Percentiles rank a stretch among this genome's conserved stretches.
phyloP scores from a whole-genome alignment of 192 early-diverging fungal genomes.

The Umbelopsis vinacea region DNA sequence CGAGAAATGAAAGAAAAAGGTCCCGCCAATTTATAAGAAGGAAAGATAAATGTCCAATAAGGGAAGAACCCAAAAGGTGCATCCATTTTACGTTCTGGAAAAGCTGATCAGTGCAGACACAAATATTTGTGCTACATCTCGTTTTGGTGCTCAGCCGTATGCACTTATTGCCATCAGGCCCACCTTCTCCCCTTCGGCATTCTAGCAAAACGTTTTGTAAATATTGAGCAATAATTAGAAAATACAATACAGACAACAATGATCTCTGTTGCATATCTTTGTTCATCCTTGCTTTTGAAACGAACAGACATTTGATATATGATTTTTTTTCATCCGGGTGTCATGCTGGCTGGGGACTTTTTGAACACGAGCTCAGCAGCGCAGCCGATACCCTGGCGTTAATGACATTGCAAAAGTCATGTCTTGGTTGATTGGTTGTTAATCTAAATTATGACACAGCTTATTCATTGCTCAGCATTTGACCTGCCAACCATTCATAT shows the following conservation, averaged over 20 bases:
- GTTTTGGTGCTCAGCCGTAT: slow-evolving; percentile 16
- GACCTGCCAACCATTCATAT: neutral
- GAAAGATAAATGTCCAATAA: neutral
- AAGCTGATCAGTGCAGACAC: slow-evolving; percentile 7
- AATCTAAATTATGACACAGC: too few species aligned
- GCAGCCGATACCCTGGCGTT: too few species aligned
- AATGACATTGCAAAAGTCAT: too few species aligned
- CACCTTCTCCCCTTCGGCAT: neutral
- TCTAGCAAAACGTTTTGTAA: slow-evolving; percentile 8
- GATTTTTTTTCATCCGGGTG: too few species aligned
- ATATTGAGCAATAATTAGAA: neutral
- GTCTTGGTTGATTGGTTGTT: too few species aligned
- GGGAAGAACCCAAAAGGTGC: neutral
- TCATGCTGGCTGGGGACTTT: too few species aligned
- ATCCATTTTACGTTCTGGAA: neutral
- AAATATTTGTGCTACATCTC: neutral
- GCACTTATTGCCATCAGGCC: slow-evolving; percentile 10
- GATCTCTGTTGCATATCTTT: neutral
- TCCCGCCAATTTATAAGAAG: neutral
- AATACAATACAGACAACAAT: neutral
- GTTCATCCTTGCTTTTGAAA: too few species aligned
- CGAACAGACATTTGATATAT: too few species aligned
- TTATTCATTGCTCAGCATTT: neutral
- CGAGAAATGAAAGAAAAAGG: neutral
- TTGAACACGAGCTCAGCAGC: too few species aligned